Conservation (phyloP, 192 early-diverging fungal genomes). For the Dispira parvispora region DNA sequence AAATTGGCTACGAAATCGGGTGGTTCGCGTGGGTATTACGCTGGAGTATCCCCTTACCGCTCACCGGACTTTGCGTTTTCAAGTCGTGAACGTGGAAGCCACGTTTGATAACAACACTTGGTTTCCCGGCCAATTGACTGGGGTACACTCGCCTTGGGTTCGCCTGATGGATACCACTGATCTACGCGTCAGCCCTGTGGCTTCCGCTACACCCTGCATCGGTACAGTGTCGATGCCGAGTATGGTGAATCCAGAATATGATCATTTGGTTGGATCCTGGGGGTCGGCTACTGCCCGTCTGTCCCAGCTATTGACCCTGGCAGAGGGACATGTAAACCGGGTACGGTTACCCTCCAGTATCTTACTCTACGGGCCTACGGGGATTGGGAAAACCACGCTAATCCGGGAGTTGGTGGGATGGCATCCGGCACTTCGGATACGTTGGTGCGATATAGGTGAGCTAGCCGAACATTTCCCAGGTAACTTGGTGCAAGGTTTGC, state of each 20-base stretch:
- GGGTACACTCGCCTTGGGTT: not conserved
- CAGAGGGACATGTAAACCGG: conserved; percentile 7
- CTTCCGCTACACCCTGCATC: not conserved
- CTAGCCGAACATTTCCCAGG: conserved; percentile 16
- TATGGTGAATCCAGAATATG: not conserved
- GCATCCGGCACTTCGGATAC: conserved; percentile 8
- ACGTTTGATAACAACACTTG: not conserved
- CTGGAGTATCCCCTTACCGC: not conserved
- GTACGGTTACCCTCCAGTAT: conserved; percentile 13
- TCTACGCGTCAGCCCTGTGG: not conserved
- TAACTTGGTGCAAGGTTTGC: conserved; percentile 15
- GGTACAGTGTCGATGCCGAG: not conserved
- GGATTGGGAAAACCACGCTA: conserved; percentile 25
- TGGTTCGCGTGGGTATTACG: not conserved
- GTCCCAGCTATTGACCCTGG: not conserved
- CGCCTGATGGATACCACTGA: not conserved
- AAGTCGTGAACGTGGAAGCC: not conserved
- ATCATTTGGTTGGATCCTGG: not conserved
- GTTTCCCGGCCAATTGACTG: not conserved
- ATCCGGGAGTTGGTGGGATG: conserved; percentile 14
- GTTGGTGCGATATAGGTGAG: conserved; percentile 17
- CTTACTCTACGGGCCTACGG: conserved; percentile 24
- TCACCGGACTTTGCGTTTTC: not conserved
- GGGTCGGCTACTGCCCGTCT: not conserved
- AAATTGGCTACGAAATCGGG: not conserved